Evolutionary conservation across 352 stramenopile species (phyloP).

Genomic region (Globisporangium emineosum): DNA sequence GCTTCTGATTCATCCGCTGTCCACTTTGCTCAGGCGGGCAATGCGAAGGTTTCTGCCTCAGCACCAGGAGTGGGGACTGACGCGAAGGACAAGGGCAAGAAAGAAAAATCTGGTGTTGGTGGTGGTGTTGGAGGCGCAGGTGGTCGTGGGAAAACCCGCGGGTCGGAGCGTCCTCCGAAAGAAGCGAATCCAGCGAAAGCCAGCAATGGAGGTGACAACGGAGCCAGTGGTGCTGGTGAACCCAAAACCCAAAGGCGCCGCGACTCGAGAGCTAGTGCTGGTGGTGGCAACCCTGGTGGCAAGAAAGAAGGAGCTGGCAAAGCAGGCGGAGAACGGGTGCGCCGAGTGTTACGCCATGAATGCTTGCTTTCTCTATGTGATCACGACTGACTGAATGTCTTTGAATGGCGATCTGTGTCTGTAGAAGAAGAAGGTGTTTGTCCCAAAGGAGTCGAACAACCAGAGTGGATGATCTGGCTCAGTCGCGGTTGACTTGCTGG

Average conservation of each 20-base stretch:
- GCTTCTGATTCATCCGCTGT: constrained; percentile 1
- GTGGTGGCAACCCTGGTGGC: constrained; percentile 5
- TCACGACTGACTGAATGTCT: not conserved
- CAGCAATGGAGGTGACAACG: constrained; percentile 17
- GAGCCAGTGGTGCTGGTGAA: constrained; percentile 22
- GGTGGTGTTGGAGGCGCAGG: constrained; percentile 5
- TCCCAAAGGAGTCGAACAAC: constrained; percentile 39
- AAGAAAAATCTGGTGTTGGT: constrained; percentile 1
- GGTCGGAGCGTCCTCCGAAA: constrained; percentile 22
- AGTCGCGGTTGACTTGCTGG: not conserved
- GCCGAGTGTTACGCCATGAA: not conserved
- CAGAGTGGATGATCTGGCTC: constrained; percentile 14
- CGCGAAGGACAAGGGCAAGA: constrained; percentile 23
- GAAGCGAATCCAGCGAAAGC: constrained; percentile 27
- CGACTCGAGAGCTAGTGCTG: constrained; percentile 16
- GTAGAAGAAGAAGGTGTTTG: constrained; percentile 69
- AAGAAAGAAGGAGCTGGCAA: constrained; percentile 33
- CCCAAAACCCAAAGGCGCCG: constrained; percentile 29
- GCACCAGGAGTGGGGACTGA: not conserved
- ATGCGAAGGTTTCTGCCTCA: not conserved
- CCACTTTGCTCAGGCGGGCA: not conserved
- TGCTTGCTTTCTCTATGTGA: not conserved
- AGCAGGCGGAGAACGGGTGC: constrained; percentile 25
- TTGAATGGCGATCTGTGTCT: not conserved
- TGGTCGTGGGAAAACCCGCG: constrained; percentile 27